Conservation (phyloP, 2,329 filamentous ascomycete genomes). For the Didymella arachidicola region DNA sequence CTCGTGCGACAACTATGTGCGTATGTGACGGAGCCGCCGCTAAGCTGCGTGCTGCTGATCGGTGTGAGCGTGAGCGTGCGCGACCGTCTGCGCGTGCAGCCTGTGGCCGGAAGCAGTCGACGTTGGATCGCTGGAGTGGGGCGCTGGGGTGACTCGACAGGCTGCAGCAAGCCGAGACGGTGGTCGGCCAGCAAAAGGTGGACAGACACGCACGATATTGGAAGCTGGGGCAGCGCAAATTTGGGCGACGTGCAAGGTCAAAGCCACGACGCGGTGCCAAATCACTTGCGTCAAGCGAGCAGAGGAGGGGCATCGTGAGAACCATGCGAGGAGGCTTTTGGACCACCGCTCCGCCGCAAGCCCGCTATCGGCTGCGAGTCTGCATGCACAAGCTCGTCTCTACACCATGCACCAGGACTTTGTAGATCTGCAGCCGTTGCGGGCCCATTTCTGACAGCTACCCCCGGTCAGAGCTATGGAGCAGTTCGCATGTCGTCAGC, state of each 20-base stretch:
- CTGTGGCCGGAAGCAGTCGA: not conserved
- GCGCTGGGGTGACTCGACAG: not conserved
- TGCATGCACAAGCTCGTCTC: not conserved
- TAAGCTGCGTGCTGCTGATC: slow-evolving; percentile 7
- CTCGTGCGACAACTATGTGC: slow-evolving; percentile 9
- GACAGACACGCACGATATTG: not conserved
- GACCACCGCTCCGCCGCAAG: not conserved
- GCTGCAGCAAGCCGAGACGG: not conserved
- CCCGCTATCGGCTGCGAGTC: slow-evolving; percentile 14
- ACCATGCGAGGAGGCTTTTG: slow-evolving; percentile 5
- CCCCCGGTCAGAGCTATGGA: slow-evolving; percentile 15
- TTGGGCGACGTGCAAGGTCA: slow-evolving; percentile 1
- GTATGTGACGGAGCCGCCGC: slow-evolving; percentile 1
- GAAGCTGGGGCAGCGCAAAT: not conserved
- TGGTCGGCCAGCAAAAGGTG: not conserved
- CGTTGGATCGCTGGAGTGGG: not conserved
- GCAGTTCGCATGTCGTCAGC: slow-evolving; percentile 19
- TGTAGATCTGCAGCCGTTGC: slow-evolving; percentile 4
- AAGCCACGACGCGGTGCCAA: slow-evolving; percentile 3
- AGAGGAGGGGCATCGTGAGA: slow-evolving; percentile 20
- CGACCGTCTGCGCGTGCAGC: slow-evolving; percentile 9
- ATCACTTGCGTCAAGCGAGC: slow-evolving; percentile 6
- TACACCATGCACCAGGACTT: not conserved
- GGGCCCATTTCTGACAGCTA: not conserved
- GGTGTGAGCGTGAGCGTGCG: slow-evolving; percentile 10